Evolutionary conservation across 208 protist species (phyloP), one percentile per base, ranked within the genome.

Genomic region (Hexamita inflata): DNA sequence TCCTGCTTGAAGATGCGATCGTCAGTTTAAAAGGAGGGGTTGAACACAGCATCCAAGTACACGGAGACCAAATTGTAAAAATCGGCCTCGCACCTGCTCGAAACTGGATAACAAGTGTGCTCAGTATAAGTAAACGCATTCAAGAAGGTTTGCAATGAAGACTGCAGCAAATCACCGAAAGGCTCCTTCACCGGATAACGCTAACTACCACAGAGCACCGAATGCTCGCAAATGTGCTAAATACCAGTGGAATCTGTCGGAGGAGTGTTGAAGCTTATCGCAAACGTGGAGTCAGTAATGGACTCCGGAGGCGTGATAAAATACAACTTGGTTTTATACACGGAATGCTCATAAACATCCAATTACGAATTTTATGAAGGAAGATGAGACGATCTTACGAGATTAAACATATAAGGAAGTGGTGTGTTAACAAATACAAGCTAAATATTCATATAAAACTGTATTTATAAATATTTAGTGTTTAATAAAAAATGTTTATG

Each of bases 41-140:
- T 2, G 49, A 81, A 86, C 66, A 83, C 74, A n/a, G 79, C 76
- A 75, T 86, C 83, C 28, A 83, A 61, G 66, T 86, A 86, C 26
- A 86, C 78, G 57, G 75, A 58, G 7, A 83, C 28, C 28, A 86
- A 66, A 74, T 86, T 86, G 62, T 76, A 59, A 60, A 80, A 84
- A 67, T 86, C 83, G 35, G 77, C 73, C 28, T 49, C 41, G 66
- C 78, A 77, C 26, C 41, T 53, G 11, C 77, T 77, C 11, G 68
- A 39, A 7, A 75, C 24, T 15, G 81, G 81, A 64, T 81, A 83
- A 7, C 7, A 7, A 38, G 83, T 86, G 59, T 77, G 64, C 58
- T 82, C 79, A 28, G 59, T 57, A 49, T 76, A 77, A 53, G 83
- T 84, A 35, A 80, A 74, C 28, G 83, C 81, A 75, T 84, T 86